Evolutionary conservation across 2,329 filamentous ascomycete genomes (phyloP).

Genomic region (Aspergillus neoniger): DNA sequence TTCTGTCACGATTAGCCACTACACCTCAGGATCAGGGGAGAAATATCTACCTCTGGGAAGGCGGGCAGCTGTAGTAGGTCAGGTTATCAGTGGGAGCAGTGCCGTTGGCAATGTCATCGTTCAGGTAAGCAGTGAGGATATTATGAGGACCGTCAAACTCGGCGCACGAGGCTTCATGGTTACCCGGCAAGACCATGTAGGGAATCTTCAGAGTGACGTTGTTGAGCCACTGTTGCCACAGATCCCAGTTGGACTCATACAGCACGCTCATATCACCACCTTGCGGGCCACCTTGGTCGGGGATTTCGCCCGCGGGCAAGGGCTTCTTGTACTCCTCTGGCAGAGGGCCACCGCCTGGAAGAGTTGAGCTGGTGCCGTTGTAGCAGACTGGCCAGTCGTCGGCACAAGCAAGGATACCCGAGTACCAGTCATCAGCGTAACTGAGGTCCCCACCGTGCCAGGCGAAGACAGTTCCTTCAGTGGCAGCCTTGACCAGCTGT

Average conservation of each 20-base stretch:
- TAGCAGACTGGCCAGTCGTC: slow-evolving; percentile 55
- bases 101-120: slow-evolving; percentile 47
- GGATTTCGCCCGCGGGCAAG: slow-evolving; percentile 47
- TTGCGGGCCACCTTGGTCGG: slow-evolving; percentile 50
- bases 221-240: slow-evolving; percentile 55
- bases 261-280: slow-evolving; percentile 54
- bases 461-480: slow-evolving; percentile 52
- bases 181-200: slow-evolving; percentile 55
- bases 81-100: slow-evolving; percentile 42
- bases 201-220: slow-evolving; percentile 47
- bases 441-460: slow-evolving; percentile 57
- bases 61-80: slow-evolving; percentile 56
- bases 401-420: slow-evolving; percentile 53
- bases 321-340: slow-evolving; percentile 48
- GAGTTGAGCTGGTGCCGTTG: slow-evolving; percentile 48
- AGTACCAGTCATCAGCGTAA: slow-evolving; percentile 56
- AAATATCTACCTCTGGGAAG: slow-evolving; percentile 47
- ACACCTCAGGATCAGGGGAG: neutral
- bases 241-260: slow-evolving; percentile 56
- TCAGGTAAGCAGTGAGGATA: slow-evolving; percentile 50
- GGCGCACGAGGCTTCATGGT: slow-evolving; percentile 53
- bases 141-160: slow-evolving; percentile 53
- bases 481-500: slow-evolving; percentile 44
- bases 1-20: slow-evolving; percentile 31
- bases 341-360: slow-evolving; percentile 40